Evolutionary conservation across 768 basidiomycete genomes (phyloP).

Genomic region (Psilocybe azurescens): DNA sequence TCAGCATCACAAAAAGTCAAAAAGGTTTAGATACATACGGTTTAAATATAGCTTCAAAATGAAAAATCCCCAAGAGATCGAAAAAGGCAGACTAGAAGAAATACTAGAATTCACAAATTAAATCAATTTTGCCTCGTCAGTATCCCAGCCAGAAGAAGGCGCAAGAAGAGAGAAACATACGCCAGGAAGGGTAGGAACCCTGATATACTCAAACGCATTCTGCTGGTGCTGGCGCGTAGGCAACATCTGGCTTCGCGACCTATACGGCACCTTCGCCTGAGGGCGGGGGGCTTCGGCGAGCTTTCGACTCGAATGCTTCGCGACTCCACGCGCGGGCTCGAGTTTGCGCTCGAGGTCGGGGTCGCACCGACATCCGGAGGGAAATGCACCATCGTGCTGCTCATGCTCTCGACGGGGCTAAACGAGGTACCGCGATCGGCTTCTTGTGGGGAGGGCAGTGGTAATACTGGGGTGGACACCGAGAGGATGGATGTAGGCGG

Average conservation of each 20-base stretch:
- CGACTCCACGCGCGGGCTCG: background rate
- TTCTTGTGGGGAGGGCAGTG: too few species aligned
- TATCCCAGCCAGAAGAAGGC: background rate
- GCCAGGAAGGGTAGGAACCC: constrained; percentile 8
- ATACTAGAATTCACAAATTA: background rate
- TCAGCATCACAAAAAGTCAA: too few species aligned
- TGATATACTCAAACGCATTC: background rate
- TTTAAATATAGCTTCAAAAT: background rate
- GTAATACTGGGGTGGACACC: background rate
- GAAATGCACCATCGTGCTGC: constrained; percentile 11
- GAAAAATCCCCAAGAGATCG: background rate
- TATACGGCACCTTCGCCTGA: background rate
- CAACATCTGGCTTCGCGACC: background rate
- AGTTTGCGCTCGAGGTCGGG: background rate
- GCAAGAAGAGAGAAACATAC: background rate
- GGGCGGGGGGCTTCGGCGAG: background rate
- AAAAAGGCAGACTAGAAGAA: background rate
- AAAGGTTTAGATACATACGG: background rate
- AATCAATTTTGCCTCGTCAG: background rate
- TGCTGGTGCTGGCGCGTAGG: background rate
- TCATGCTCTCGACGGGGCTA: constrained; percentile 5
- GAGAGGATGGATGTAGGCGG: background rate
- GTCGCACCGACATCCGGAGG: background rate
- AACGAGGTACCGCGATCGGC: background rate
- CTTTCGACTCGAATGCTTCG: background rate